Percentiles rank a stretch among this genome's conserved stretches.
Evolutionary conservation across 768 basidiomycete species (phyloP).

Genomic region (Cyathus striatus): DNA sequence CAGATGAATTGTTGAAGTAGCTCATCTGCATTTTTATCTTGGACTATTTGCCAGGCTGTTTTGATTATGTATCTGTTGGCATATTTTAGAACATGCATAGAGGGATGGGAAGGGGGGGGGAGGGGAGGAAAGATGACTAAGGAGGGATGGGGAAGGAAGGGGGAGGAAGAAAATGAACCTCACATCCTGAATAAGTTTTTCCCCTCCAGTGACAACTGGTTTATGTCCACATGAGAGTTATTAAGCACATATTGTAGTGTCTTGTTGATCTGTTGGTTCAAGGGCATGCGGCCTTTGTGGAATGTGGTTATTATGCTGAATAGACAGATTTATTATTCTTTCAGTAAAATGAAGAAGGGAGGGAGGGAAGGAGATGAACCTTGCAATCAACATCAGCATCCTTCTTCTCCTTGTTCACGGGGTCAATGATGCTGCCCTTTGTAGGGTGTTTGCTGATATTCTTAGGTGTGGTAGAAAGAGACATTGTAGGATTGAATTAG

Average conservation of each 20-base stretch:
- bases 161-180: too few relatives aligned
- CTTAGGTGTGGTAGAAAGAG: constrained; percentile 59
- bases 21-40: constrained; percentile 86
- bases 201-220: constrained; percentile 73
- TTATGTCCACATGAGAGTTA: constrained; percentile 51
- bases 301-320: constrained; percentile 83
- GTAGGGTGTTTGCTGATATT: constrained; percentile 57
- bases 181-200: constrained; percentile 71
- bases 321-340: constrained; percentile 56
- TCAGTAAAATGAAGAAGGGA: constrained; percentile 1
- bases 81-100: too few relatives aligned
- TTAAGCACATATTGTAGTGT: constrained; percentile 63
- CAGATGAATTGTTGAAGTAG: constrained; percentile 89
- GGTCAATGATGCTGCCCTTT: constrained; percentile 57
- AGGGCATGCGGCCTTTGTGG: constrained; percentile 70
- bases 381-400: constrained; percentile 81
- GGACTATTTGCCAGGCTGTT: constrained; percentile 66
- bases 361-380: constrained; percentile 18
- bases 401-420: constrained; percentile 56
- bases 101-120: too few relatives aligned
- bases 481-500: constrained; percentile 49
- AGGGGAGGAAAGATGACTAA: too few relatives aligned
- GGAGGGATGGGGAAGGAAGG: too few relatives aligned
- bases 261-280: constrained; percentile 75
- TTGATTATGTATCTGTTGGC: constrained; percentile 78